Conservation (phyloP, 148 eudicot genomes). For the Oxyria digyna region DNA sequence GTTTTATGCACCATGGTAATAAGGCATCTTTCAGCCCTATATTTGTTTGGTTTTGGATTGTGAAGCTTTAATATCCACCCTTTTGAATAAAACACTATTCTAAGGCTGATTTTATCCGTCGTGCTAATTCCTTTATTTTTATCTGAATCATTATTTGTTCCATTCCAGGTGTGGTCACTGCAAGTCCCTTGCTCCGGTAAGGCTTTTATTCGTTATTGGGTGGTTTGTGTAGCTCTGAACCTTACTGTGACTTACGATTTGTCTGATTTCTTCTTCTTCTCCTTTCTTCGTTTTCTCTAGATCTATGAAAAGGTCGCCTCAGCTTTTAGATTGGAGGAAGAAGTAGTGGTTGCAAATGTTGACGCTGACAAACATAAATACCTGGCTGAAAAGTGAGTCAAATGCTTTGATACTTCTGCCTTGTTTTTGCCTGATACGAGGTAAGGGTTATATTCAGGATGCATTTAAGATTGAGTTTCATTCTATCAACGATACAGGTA, state of each 20-base stretch:
- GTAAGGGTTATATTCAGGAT: not conserved
- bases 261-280: not conserved
- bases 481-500: constrained; percentile 27
- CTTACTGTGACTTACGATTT: not conserved
- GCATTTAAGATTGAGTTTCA: not conserved
- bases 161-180: constrained; percentile 67
- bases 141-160: not conserved
- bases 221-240: not conserved
- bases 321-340: constrained; percentile 65
- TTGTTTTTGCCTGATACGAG: no score
- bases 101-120: not conserved
- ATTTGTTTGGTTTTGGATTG: not conserved
- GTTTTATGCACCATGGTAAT: constrained; percentile 94
- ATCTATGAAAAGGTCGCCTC: constrained; percentile 82
- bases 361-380: constrained; percentile 87
- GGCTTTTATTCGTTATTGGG: constrained; percentile 16
- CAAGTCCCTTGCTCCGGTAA: constrained; percentile 93
- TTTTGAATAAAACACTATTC: not conserved
- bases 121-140: not conserved
- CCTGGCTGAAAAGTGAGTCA: constrained; percentile 68
- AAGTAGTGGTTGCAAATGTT: constrained; percentile 81
- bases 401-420: not conserved
- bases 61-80: not conserved
- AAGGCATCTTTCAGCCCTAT: constrained; percentile 9
- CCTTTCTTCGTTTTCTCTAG: constrained; percentile 15